These are phyloP conservation scores for Aristolochia contorta DNA, from an alignment of 164 flowering plant genomes.

Conservation along the genomic window DNA sequence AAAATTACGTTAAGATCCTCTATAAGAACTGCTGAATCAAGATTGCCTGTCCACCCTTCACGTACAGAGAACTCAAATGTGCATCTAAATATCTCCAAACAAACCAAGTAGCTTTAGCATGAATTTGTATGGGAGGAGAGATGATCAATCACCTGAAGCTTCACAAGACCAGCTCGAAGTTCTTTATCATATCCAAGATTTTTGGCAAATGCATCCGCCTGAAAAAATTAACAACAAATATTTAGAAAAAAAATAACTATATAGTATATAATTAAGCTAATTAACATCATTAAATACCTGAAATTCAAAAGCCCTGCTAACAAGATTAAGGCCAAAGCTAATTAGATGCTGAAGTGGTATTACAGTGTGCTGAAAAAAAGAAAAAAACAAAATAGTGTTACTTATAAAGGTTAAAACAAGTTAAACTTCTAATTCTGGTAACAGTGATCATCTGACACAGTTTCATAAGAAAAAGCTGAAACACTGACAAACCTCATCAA, in stretches of 20 bases:
- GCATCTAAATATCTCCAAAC: no score
- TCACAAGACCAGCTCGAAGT: slow-evolving; percentile 81
- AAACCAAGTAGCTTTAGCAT: no score
- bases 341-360: slow-evolving; percentile 86
- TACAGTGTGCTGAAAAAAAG: slow-evolving; percentile 68
- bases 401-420: neutral
- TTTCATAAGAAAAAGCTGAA: no score
- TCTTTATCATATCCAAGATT: slow-evolving; percentile 69
- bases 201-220: slow-evolving; percentile 98
- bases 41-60: no score
- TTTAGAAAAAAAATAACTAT: neutral
- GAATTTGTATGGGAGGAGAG: neutral
- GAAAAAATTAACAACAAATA: slow-evolving; percentile 3
- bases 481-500: no score
- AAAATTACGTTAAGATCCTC: no score
- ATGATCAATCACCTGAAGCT: slow-evolving; percentile 56
- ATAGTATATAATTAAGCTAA: neutral
- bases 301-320: slow-evolving; percentile 92
- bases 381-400: neutral
- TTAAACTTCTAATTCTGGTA: neutral
- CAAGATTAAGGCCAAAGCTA: slow-evolving; percentile 83
- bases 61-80: no score
- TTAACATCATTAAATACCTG: slow-evolving; percentile 44
- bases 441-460: no score
- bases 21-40: no score